Percentiles rank a stretch among this genome's conserved stretches.
These are phyloP conservation scores for Chenopodium berlandieri DNA, from an alignment of 148 eudicot species.

Conservation along the genomic window DNA sequence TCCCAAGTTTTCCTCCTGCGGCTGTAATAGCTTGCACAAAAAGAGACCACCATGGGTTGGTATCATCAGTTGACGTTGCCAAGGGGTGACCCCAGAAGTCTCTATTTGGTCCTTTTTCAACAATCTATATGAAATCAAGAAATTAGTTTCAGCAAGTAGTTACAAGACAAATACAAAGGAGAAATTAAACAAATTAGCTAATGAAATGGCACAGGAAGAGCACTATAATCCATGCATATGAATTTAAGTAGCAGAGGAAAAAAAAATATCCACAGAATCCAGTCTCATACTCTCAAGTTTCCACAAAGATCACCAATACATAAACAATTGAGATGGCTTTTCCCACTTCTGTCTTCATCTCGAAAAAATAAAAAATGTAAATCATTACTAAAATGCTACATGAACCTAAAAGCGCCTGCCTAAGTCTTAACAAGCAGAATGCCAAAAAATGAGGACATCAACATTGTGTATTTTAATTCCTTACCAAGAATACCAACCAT, in stretches of 20 bases:
- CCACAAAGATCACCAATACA: neutral
- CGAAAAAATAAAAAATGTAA: neutral
- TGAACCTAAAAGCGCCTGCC: neutral
- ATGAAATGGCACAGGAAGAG: neutral
- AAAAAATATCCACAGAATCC: neutral
- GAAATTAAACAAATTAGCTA: neutral
- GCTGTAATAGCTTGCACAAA: constrained; percentile 61
- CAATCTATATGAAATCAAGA: constrained; percentile 40
- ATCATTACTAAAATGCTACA: neutral
- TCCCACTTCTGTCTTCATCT: neutral
- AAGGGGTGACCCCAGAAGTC: constrained; percentile 72
- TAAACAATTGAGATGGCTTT: neutral
- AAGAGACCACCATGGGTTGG: constrained; percentile 90
- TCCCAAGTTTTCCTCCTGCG: constrained; percentile 73
- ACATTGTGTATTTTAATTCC: neutral
- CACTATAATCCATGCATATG: neutral
- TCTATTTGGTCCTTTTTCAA: constrained; percentile 56
- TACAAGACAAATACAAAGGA: neutral
- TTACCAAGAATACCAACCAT: neutral
- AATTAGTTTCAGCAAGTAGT: constrained; percentile 3
- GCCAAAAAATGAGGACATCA: neutral
- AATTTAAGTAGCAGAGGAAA: neutral
- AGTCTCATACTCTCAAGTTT: neutral
- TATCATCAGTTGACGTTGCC: constrained; percentile 63
- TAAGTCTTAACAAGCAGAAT: neutral